Conservation (phyloP, 2,329 filamentous ascomycete genomes). For the Mycocentrospora acerina region DNA sequence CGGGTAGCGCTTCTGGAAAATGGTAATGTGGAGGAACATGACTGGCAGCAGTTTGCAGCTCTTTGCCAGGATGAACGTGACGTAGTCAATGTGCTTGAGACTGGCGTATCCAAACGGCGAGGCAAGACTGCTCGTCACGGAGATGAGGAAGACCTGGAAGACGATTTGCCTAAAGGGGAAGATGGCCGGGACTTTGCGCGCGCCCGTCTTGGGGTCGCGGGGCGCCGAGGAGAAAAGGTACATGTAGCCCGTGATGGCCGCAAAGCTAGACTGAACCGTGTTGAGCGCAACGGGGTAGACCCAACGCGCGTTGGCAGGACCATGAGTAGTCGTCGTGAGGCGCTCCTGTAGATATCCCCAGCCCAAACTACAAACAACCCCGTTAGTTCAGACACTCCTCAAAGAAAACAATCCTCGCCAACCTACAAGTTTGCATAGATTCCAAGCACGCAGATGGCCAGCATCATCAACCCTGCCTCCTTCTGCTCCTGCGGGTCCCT, state of each 20-base stretch:
- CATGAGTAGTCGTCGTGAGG: conserved; percentile 90
- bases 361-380: conserved; percentile 68
- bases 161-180: conserved; percentile 78
- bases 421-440: conserved; percentile 95
- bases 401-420: neutral
- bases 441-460: conserved; percentile 84
- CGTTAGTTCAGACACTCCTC: conserved; percentile 6
- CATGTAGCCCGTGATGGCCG: conserved; percentile 75
- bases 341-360: conserved; percentile 98
- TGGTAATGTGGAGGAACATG: conserved; percentile 91
- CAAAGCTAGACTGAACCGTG: conserved; percentile 90
- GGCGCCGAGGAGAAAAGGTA: conserved; percentile 73
- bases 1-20: conserved; percentile 87
- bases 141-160: conserved; percentile 77
- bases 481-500: conserved; percentile 38
- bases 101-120: conserved; percentile 95
- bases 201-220: conserved; percentile 37
- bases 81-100: conserved; percentile 93
- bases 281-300: conserved; percentile 94
- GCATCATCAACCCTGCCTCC: conserved; percentile 66
- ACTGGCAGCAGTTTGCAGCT: conserved; percentile 98
- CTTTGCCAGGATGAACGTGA: conserved; percentile 96
- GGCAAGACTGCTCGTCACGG: conserved; percentile 82
- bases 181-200: conserved; percentile 54
- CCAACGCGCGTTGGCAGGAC: conserved; percentile 67